Conservation (phyloP, 1,284 basidiomycete genomes). For the Cystobasidium slooffiae region DNA sequence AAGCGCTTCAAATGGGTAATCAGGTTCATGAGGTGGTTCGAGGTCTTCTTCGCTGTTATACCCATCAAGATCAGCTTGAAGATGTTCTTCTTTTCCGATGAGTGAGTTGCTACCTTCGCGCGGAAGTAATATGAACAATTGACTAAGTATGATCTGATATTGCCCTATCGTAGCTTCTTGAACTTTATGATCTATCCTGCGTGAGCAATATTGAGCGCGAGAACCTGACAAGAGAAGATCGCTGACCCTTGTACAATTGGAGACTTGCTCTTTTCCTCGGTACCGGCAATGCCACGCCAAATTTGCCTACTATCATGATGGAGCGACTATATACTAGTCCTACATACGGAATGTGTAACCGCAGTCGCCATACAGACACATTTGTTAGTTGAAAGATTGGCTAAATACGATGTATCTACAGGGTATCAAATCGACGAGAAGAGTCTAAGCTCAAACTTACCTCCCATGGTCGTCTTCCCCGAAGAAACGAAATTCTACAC, state of each 20-base stretch:
- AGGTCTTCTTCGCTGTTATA: conserved; percentile 66
- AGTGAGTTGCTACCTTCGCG: conserved; percentile 52
- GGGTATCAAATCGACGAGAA: conserved; percentile 58
- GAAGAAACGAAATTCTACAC: conserved; percentile 58
- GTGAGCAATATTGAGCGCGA: too few species aligned
- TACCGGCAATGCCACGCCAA: conserved; percentile 59
- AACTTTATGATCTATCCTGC: conserved; percentile 59
- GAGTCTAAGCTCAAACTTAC: conserved; percentile 57
- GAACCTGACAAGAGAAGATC: too few species aligned
- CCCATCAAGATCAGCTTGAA: conserved; percentile 66
- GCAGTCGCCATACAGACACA: neutral
- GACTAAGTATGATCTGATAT: too few species aligned
- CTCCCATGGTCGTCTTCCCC: conserved; percentile 61
- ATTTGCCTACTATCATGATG: conserved; percentile 59
- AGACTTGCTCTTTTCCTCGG: conserved; percentile 58
- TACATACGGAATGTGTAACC: conserved; percentile 60
- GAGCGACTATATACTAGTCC: conserved; percentile 59
- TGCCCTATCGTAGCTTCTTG: too few species aligned
- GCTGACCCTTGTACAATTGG: too few species aligned
- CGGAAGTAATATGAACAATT: too few species aligned
- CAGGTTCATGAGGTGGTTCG: conserved; percentile 62
- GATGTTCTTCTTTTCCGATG: conserved; percentile 66
- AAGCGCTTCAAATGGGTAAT: conserved; percentile 66
- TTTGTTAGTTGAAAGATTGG: too few species aligned
- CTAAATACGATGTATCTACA: neutral